Evolutionary conservation across 2,329 filamentous ascomycete species (phyloP).

Genomic region (Oidium heveae): DNA sequence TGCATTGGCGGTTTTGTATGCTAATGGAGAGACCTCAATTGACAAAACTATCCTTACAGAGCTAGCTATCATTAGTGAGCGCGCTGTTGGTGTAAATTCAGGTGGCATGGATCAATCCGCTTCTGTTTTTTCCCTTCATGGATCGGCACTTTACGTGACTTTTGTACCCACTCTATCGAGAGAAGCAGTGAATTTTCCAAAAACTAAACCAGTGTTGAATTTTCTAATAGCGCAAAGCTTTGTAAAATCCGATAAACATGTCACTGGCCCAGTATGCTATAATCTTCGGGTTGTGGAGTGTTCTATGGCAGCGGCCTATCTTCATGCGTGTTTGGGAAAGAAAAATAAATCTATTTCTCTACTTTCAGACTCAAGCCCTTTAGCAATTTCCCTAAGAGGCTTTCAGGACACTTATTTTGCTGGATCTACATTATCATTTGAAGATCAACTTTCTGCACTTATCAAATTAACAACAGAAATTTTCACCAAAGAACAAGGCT

Average conservation of each 20-base stretch:
- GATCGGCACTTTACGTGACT: conserved; percentile 68
- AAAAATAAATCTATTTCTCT: conserved; percentile 28
- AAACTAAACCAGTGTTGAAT: conserved; percentile 55
- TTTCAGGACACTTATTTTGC: conserved; percentile 64
- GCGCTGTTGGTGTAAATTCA: conserved; percentile 85
- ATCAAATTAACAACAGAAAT: conserved; percentile 42
- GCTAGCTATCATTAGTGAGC: conserved; percentile 80
- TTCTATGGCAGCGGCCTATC: conserved; percentile 55
- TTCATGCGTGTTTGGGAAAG: conserved; percentile 29
- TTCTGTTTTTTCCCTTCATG: conserved; percentile 73
- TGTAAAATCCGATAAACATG: conserved; percentile 80
- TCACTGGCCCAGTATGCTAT: conserved; percentile 82
- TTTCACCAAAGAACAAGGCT: conserved; percentile 58
- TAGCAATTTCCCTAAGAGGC: conserved; percentile 61
- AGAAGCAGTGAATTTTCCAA: conserved; percentile 57
- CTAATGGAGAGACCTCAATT: conserved; percentile 53
- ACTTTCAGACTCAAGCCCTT: conserved; percentile 52
- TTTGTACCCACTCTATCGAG: conserved; percentile 62
- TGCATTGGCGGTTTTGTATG: conserved; percentile 65
- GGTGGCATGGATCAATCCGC: conserved; percentile 97
- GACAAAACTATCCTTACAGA: conserved; percentile 85
- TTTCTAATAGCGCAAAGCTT: conserved; percentile 92
- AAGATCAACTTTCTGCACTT: conserved; percentile 48
- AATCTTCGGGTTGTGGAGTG: conserved; percentile 93
- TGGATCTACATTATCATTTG: conserved; percentile 15